These are phyloP conservation scores for Nicotiana undulata DNA, from an alignment of 257 asterid species.

Conservation along the genomic window DNA sequence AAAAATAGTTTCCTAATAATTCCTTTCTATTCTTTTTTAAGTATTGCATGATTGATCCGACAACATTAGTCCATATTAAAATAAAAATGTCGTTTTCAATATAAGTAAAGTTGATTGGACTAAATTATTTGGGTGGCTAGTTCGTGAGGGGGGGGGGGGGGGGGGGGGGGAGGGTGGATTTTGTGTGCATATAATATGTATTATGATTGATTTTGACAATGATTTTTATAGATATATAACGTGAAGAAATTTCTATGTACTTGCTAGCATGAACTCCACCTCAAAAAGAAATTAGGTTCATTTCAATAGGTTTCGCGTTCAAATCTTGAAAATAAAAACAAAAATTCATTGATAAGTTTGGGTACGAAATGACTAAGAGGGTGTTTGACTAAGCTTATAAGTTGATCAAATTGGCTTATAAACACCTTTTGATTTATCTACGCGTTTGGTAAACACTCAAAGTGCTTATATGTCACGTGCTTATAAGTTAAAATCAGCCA, in stretches of 20 bases:
- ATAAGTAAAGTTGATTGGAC: neutral
- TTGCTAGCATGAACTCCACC: neutral
- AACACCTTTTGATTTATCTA: too few species aligned
- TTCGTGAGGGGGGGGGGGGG: neutral
- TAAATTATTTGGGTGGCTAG: neutral
- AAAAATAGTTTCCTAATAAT: neutral
- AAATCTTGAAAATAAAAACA: too few species aligned
- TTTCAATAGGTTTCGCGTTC: too few species aligned
- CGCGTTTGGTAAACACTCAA: too few species aligned
- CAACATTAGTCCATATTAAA: neutral
- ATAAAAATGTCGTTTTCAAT: neutral
- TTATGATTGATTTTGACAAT: too few species aligned
- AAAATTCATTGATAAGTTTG: too few species aligned
- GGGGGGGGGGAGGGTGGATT: neutral
- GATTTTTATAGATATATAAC: neutral
- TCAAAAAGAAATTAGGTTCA: too few species aligned
- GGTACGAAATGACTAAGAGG: too few species aligned
- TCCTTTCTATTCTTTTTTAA: neutral
- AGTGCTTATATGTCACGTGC: too few species aligned
- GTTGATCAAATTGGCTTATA: too few species aligned
- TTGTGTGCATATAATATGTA: neutral
- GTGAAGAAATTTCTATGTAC: neutral
- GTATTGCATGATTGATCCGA: neutral
- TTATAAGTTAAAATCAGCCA: too few species aligned
- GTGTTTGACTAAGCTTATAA: too few species aligned